Percentiles rank a stretch among this genome's conserved stretches.
phyloP scores from a whole-genome alignment of 2,329 filamentous ascomycete species.

The Beauveria sp. region DNA sequence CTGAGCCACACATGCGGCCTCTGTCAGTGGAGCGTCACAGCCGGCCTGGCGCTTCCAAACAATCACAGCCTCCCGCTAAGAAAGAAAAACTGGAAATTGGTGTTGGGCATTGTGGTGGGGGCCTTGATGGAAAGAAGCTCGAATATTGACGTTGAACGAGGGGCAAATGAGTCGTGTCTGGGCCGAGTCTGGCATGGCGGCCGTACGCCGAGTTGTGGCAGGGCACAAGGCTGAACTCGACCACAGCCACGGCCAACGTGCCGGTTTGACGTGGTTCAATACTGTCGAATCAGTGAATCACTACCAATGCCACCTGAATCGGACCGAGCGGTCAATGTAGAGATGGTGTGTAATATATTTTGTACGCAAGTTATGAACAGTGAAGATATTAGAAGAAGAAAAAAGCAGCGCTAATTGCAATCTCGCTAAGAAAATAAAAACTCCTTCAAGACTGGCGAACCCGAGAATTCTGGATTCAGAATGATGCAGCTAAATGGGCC shows the following conservation, averaged over 20 bases:
- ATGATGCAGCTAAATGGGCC: constrained; percentile 13
- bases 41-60: background rate
- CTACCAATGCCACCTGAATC: background rate
- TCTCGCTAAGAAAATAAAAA: constrained; percentile 16
- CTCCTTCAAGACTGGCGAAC: constrained; percentile 18
- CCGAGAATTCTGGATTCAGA: constrained; percentile 17
- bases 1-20: background rate
- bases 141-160: background rate
- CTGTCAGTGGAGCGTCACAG: background rate
- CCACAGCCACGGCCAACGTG: background rate
- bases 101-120: background rate
- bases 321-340: background rate
- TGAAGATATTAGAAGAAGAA: background rate
- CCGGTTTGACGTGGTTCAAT: too few species aligned
- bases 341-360: background rate
- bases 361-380: background rate
- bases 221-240: background rate
- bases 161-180: background rate
- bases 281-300: background rate
- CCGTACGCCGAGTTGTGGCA: background rate
- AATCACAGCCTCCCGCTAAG: background rate
- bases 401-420: background rate
- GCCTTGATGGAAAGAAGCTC: background rate
- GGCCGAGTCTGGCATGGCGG: background rate
- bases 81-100: background rate